A percentile compares a stretch with the other conserved stretches of the same genome.
Evolutionary conservation across 1,139 yeast species (phyloP).

Genomic region (Meyerozyma carpophila): DNA sequence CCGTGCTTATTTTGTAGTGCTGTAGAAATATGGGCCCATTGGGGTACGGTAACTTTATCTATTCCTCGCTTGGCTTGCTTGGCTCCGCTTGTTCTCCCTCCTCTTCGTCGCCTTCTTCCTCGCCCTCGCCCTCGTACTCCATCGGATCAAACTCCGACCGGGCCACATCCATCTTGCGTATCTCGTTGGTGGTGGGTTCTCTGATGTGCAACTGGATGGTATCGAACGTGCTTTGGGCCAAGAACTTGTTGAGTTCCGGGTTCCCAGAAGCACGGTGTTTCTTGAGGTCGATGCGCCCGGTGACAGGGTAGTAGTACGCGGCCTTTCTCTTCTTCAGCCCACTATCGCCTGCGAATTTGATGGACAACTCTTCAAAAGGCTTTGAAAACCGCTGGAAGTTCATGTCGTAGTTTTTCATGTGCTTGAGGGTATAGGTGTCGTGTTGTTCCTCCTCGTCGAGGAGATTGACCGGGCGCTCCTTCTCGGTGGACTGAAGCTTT

Average conservation of each 20-base stretch:
- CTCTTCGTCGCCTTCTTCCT: conserved; percentile 28
- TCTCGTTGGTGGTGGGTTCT: conserved; percentile 70
- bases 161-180: conserved; percentile 58
- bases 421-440: conserved; percentile 48
- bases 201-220: conserved; percentile 57
- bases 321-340: conserved; percentile 39
- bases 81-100: conserved; percentile 10
- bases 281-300: conserved; percentile 75
- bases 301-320: conserved; percentile 76
- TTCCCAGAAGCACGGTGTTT: conserved; percentile 64
- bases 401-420: conserved; percentile 79
- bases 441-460: conserved; percentile 38
- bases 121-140: conserved; percentile 55
- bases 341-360: conserved; percentile 38
- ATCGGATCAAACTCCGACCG: conserved; percentile 76
- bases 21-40: too few species aligned
- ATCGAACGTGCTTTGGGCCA: conserved; percentile 48
- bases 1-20: too few species aligned
- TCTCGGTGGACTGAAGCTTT: conserved; percentile 46
- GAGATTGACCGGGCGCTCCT: conserved; percentile 40
- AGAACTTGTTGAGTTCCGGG: conserved; percentile 45
- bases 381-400: conserved; percentile 45
- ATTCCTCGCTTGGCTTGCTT: neutral
- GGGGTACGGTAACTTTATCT: too few species aligned
- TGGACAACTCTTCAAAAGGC: conserved; percentile 41